phyloP scores from a whole-genome alignment of 176 grass and related monocot genomes.

The Ananas comosus region DNA sequence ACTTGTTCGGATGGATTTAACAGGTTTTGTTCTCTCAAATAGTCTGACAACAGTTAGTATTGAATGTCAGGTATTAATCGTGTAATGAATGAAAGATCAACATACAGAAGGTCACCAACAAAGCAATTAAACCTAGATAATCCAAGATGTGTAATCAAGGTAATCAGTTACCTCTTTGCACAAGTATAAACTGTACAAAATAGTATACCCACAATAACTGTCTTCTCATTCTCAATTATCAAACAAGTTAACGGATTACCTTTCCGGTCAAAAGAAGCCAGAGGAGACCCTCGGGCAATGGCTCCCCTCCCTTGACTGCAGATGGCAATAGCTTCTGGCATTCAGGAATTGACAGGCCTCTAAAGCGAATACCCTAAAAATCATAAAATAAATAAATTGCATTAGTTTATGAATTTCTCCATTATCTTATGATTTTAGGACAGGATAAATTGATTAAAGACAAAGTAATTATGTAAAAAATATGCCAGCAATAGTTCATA shows the following conservation, averaged over 20 bases:
- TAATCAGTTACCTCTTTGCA: too few species aligned
- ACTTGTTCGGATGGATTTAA: too few species aligned
- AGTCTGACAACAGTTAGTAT: too few species aligned
- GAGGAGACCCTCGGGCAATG: constrained; percentile 94
- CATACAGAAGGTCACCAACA: too few species aligned
- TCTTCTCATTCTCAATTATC: not conserved
- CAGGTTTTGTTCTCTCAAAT: too few species aligned
- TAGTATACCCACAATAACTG: too few species aligned
- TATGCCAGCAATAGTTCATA: not conserved
- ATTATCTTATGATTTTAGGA: not conserved
- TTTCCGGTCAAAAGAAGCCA: constrained; percentile 99
- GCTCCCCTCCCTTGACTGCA: constrained; percentile 65
- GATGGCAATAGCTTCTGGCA: constrained; percentile 78
- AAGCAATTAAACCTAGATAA: too few species aligned
- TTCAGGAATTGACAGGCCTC: constrained; percentile 92
- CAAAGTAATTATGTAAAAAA: not conserved
- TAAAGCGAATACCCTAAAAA: constrained; percentile 91
- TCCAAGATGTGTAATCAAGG: too few species aligned
- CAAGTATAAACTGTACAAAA: too few species aligned
- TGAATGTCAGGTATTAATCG: too few species aligned
- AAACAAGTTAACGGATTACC: constrained; percentile 24
- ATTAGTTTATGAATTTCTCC: not conserved
- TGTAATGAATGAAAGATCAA: too few species aligned
- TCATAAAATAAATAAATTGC: not conserved
- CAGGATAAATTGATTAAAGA: not conserved